Evolutionary conservation across 106 monocot genomes (phyloP).

Genomic region (Platanthera guangdongensis): DNA sequence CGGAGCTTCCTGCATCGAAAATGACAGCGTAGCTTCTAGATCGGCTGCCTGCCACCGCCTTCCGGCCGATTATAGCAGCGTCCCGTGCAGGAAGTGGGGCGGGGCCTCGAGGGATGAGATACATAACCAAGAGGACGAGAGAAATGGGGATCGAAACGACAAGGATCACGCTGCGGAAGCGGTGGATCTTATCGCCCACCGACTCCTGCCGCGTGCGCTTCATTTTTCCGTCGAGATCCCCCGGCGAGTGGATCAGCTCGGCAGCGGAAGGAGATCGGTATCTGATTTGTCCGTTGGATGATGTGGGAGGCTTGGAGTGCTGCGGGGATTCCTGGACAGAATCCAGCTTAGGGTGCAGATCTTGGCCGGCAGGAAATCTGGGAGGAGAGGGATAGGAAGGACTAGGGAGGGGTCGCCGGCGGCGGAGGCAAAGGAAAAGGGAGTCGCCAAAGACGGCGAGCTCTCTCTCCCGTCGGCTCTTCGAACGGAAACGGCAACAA

Average conservation of each 20-base stretch:
- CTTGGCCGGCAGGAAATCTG: not conserved
- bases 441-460: not conserved
- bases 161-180: constrained; percentile 47
- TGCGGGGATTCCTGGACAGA: not conserved
- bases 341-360: constrained; percentile 6
- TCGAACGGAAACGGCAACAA: not conserved
- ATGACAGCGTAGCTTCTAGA: constrained; percentile 66
- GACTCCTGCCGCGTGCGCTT: constrained; percentile 39
- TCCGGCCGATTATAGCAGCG: constrained; percentile 18
- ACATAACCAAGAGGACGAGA: constrained; percentile 62
- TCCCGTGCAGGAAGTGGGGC: not conserved
- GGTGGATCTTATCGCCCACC: constrained; percentile 47
- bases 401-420: no score
- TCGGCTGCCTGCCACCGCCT: constrained; percentile 23
- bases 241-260: constrained; percentile 32
- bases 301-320: constrained; percentile 11
- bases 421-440: not conserved
- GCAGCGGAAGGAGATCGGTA: constrained; percentile 68
- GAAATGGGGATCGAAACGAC: constrained; percentile 44
- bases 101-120: constrained; percentile 51
- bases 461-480: not conserved
- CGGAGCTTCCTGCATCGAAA: constrained; percentile 88
- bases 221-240: constrained; percentile 55
- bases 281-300: constrained; percentile 55
- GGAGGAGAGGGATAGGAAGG: not conserved